These are phyloP conservation scores for Trichophyton benhamiae DNA, from an alignment of 2,329 filamentous ascomycete species.

Conservation along the genomic window DNA sequence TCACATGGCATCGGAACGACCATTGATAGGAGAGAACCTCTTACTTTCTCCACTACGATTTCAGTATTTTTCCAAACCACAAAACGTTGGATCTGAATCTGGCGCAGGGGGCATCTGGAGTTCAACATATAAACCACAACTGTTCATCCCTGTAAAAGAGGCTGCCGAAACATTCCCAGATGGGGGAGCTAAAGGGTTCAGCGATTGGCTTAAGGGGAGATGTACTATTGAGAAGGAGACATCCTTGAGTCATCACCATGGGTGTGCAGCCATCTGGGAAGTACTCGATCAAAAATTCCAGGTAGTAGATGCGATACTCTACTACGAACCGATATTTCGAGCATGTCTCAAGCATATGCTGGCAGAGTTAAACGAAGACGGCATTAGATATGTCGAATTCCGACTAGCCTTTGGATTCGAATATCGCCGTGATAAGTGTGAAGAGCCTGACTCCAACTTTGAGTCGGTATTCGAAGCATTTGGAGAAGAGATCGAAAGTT, in stretches of 20 bases:
- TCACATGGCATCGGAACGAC: slow-evolving; percentile 50
- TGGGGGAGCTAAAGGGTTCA: slow-evolving; percentile 57
- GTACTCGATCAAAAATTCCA: slow-evolving; percentile 68
- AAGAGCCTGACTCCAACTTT: slow-evolving; percentile 55
- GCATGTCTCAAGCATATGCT: slow-evolving; percentile 64
- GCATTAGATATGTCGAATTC: slow-evolving; percentile 73
- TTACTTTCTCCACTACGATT: slow-evolving; percentile 50
- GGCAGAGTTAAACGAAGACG: slow-evolving; percentile 58
- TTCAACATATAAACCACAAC: slow-evolving; percentile 46
- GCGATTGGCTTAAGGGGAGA: slow-evolving; percentile 62
- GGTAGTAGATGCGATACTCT: slow-evolving; percentile 63
- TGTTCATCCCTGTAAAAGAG: slow-evolving; percentile 45
- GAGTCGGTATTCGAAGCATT: slow-evolving; percentile 59
- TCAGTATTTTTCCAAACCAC: slow-evolving; percentile 41
- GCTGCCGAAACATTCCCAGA: slow-evolving; percentile 64
- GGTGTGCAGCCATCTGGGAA: slow-evolving; percentile 69
- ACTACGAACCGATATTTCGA: slow-evolving; percentile 83
- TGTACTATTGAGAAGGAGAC: slow-evolving; percentile 63
- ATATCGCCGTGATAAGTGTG: slow-evolving; percentile 49
- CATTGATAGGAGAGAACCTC: slow-evolving; percentile 44
- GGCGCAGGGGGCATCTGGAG: slow-evolving; percentile 46
- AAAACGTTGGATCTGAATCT: slow-evolving; percentile 19
- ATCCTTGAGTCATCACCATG: slow-evolving; percentile 66
- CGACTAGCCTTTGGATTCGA: slow-evolving; percentile 63
- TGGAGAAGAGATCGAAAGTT: slow-evolving; percentile 65